Conservation (phyloP, 352 stramenopile genomes). For the Phytophthora pistaciae region DNA sequence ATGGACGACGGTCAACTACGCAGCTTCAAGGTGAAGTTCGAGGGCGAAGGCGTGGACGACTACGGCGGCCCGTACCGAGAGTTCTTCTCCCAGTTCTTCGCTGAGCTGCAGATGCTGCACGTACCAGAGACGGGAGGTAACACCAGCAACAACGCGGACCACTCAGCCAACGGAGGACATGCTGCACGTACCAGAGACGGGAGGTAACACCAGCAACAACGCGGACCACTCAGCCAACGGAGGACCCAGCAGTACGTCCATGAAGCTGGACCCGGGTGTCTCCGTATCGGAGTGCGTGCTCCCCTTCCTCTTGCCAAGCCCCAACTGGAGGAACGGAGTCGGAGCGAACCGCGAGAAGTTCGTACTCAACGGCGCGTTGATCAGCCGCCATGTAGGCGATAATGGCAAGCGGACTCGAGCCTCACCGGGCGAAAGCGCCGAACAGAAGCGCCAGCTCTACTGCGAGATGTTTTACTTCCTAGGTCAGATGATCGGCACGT, state of each 20-base stretch:
- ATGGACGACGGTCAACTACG: slow-evolving; percentile 94
- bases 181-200: slow-evolving; percentile 32
- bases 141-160: slow-evolving; percentile 1
- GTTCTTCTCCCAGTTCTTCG: slow-evolving; percentile 92
- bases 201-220: neutral
- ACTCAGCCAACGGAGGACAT: slow-evolving; percentile 39
- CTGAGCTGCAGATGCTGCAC: slow-evolving; percentile 64
- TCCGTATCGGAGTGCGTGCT: slow-evolving; percentile 64
- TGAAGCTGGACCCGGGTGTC: slow-evolving; percentile 24
- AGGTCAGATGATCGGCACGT: slow-evolving; percentile 91
- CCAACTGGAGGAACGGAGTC: slow-evolving; percentile 88
- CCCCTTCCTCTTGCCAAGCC: slow-evolving; percentile 87
- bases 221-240: slow-evolving; percentile 18
- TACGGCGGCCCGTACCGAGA: slow-evolving; percentile 95
- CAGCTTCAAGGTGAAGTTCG: slow-evolving; percentile 95
- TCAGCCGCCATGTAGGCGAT: slow-evolving; percentile 1
- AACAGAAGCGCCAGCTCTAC: slow-evolving; percentile 69
- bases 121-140: slow-evolving; percentile 17
- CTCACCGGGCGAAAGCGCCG: slow-evolving; percentile 37
- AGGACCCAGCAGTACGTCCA: slow-evolving; percentile 24
- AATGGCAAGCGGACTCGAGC: neutral
- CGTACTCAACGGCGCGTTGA: slow-evolving; percentile 71
- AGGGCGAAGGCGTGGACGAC: slow-evolving; percentile 95
- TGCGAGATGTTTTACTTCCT: slow-evolving; percentile 92
- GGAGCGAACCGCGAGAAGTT: slow-evolving; percentile 87